Evolutionary conservation across 1,139 yeast species (phyloP).

Genomic region (Groenewaldozyma sp.): DNA sequence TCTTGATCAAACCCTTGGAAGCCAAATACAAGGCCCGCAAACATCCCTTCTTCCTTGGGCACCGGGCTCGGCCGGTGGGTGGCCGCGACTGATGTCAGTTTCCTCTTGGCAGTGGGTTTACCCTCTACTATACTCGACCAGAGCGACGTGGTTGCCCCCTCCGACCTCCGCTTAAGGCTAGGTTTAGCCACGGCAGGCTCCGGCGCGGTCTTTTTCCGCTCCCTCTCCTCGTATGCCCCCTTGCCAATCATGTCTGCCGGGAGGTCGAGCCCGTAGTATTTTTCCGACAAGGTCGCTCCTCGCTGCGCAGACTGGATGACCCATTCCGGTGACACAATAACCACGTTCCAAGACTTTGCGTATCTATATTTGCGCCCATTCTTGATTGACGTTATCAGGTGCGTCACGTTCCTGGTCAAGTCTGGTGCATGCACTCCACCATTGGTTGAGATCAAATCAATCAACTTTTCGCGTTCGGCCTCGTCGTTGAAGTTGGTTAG

Average conservation of each 20-base stretch:
- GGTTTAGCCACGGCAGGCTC: neutral
- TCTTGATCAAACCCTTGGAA: slow-evolving; percentile 19
- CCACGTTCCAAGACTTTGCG: slow-evolving; percentile 60
- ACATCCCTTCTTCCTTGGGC: slow-evolving; percentile 12
- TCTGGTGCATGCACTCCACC: slow-evolving; percentile 58
- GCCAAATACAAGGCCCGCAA: slow-evolving; percentile 15
- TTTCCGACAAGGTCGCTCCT: slow-evolving; percentile 47
- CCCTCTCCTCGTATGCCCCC: slow-evolving; percentile 41
- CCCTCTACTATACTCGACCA: neutral
- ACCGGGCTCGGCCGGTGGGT: neutral
- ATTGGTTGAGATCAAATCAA: slow-evolving; percentile 35
- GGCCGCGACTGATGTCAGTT: neutral
- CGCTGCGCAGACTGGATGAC: slow-evolving; percentile 53
- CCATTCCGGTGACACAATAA: slow-evolving; percentile 72
- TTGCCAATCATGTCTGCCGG: slow-evolving; percentile 33
- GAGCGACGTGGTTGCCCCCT: neutral
- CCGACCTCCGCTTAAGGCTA: slow-evolving; percentile 1
- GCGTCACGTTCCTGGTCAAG: slow-evolving; percentile 40
- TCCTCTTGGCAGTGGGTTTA: neutral
- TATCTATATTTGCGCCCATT: slow-evolving; percentile 57
- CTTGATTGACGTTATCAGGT: slow-evolving; percentile 36
- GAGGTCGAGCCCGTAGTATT: slow-evolving; percentile 36
- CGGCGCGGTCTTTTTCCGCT: neutral
- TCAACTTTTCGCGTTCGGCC: slow-evolving; percentile 29
- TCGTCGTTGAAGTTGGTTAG: slow-evolving; percentile 38